Evolutionary conservation across 371 early-diverging fungal genomes (phyloP), one percentile per base, ranked within the genome.

Genomic region (Smittium culicis): DNA sequence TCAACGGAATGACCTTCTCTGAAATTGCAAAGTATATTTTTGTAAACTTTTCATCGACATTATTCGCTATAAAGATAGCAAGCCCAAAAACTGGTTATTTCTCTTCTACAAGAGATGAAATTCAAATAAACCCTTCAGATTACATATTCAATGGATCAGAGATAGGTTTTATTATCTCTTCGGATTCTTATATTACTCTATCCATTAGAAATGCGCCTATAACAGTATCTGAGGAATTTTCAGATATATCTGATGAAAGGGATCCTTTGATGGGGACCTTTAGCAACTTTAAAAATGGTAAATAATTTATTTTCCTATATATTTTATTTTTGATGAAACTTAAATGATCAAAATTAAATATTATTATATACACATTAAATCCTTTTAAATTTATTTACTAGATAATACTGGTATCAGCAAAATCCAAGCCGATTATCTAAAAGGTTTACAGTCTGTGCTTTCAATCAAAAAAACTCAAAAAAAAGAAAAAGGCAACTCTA

Each of bases 131-230:
- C 67, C 88, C 88, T 0, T 65, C 61, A 14, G 72, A 76, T 61
- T 80, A 85, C 66, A 71, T 79, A 60, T 61, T 87, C 17, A 64
- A 69, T 3, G 87, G 85, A 64, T 76, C 76, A 31, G 88, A 87
- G 73, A 70, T 72, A 56, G 85, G 79, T 25, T 86, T 85, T 69
- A 70, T 85, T 32, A 82, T 87, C 32, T 71, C 81, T 24, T 45
- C 66, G 54, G 70, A 77, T 64, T 69, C 76, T 34, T 45, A 63
- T 35, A 29, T 63, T 20, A 14, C 54, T 20, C 35, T 17, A 17
- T 54, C 20, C n/a, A 54, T 63, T 28, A 63, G 54, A 63, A 60
- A 60, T 20, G 45, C 45, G 45, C 45, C 66, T 2, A 60, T 56
- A 0, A 45, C 35, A 45, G 45, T 11, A 5, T 45, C 20, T 45